Percentiles rank a stretch among this genome's conserved stretches.
phyloP scores from a whole-genome alignment of 2,329 filamentous ascomycete species.

The Phialophora macrospora region DNA sequence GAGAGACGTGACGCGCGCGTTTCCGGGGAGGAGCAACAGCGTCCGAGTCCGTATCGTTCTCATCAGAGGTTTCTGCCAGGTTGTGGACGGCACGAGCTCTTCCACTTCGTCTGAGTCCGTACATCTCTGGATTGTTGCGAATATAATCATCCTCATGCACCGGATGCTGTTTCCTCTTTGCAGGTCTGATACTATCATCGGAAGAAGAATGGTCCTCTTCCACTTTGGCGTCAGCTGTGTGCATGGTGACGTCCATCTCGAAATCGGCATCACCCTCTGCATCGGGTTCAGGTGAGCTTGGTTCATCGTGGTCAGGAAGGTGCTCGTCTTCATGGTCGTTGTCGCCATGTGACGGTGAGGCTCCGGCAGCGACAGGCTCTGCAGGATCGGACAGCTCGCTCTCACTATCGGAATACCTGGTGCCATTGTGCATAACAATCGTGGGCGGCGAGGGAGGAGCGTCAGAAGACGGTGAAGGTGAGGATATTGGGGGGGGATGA shows the following conservation, averaged over 20 bases:
- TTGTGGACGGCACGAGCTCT: slow-evolving; percentile 67
- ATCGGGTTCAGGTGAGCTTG: slow-evolving; percentile 48
- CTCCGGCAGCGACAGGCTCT: slow-evolving; percentile 60
- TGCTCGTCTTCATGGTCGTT: slow-evolving; percentile 52
- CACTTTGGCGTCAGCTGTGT: slow-evolving; percentile 61
- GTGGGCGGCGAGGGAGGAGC: slow-evolving; percentile 63
- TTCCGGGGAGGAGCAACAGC: slow-evolving; percentile 55
- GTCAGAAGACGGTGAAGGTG: slow-evolving; percentile 62
- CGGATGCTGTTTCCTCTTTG: slow-evolving; percentile 73
- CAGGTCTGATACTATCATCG: slow-evolving; percentile 68
- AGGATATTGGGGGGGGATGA: slow-evolving; percentile 31
- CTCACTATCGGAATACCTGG: slow-evolving; percentile 63
- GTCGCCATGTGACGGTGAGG: slow-evolving; percentile 51
- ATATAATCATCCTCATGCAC: slow-evolving; percentile 77
- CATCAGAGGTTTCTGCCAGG: slow-evolving; percentile 66
- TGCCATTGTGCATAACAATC: slow-evolving; percentile 51
- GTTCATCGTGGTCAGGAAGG: slow-evolving; percentile 45
- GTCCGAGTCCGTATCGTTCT: slow-evolving; percentile 76
- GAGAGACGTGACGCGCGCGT: slow-evolving; percentile 60
- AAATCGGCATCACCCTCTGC: slow-evolving; percentile 68
- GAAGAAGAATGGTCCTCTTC: slow-evolving; percentile 63
- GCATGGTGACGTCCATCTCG: slow-evolving; percentile 65
- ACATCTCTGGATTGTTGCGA: slow-evolving; percentile 88
- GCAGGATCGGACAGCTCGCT: slow-evolving; percentile 77
- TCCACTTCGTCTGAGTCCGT: slow-evolving; percentile 88